These are phyloP conservation scores for Fistulifera solaris DNA, from an alignment of 108 stramenopile genomes.

Conservation along the genomic window DNA sequence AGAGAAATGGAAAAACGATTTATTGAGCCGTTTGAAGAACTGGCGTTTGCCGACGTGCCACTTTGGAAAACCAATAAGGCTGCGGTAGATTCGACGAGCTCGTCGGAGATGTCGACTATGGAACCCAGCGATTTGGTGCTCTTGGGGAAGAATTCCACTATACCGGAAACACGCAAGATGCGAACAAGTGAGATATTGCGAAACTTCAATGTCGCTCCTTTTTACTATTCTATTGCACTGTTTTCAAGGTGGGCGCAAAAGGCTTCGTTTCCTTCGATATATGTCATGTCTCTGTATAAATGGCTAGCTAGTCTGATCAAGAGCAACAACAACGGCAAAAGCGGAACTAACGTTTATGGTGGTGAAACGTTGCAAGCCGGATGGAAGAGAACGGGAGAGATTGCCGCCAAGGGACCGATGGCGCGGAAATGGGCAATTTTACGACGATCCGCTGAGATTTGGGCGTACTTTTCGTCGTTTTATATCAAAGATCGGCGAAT, in stretches of 20 bases:
- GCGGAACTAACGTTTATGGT: constrained; percentile 37
- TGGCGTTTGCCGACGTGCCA: constrained; percentile 55
- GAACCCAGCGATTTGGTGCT: constrained; percentile 17
- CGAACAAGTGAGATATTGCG: constrained; percentile 54
- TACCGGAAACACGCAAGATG: constrained; percentile 28
- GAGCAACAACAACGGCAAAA: constrained; percentile 12
- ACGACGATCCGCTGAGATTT: constrained; percentile 79
- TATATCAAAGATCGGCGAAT: constrained; percentile 77
- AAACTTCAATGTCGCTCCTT: constrained; percentile 77
- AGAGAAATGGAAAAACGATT: constrained; percentile 39
- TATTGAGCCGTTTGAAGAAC: constrained; percentile 39
- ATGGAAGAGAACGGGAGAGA: constrained; percentile 82
- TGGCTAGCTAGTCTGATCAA: constrained; percentile 44
- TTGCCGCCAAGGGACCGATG: constrained; percentile 64
- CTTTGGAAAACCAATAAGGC: constrained; percentile 17
- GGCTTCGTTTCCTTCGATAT: constrained; percentile 37
- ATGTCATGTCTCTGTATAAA: constrained; percentile 29
- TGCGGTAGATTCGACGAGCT: background rate
- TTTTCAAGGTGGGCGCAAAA: constrained; percentile 62
- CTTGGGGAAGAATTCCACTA: constrained; percentile 42
- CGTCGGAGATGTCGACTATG: constrained; percentile 1
- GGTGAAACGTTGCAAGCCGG: constrained; percentile 72
- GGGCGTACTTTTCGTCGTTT: constrained; percentile 83
- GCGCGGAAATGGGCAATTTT: constrained; percentile 72
- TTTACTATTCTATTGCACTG: constrained; percentile 76